Percentiles rank a stretch among this genome's conserved stretches.
phyloP scores from a whole-genome alignment of 73 alveolate genomes.

The Paramecium pentaurelia region DNA sequence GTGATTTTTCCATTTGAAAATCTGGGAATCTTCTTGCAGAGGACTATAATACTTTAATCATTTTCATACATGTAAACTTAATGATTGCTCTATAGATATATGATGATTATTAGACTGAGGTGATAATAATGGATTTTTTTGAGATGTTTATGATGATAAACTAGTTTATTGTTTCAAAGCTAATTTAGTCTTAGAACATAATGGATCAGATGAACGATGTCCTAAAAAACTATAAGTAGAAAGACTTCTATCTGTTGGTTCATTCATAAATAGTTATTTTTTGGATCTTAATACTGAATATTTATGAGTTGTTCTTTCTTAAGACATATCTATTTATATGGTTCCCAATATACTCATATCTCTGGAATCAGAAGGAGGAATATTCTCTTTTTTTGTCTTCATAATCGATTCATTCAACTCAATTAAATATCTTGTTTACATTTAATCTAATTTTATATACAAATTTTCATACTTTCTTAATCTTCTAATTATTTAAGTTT shows the following conservation, averaged over 20 bases:
- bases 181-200: neutral
- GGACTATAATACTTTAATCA: neutral
- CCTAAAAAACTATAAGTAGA: slow-evolving; percentile 1
- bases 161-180: neutral
- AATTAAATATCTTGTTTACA: neutral
- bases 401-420: neutral
- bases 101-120: neutral
- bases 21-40: slow-evolving; percentile 13
- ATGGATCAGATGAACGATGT: neutral
- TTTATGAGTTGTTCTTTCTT: neutral
- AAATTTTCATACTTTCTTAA: neutral
- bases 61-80: neutral
- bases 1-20: neutral
- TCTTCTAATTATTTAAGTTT: neutral
- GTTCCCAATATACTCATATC: neutral
- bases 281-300: neutral
- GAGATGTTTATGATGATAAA: neutral
- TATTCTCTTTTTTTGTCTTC: neutral
- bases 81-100: neutral
- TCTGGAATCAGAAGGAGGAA: neutral
- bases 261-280: neutral
- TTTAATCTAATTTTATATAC: neutral
- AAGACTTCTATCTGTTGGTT: slow-evolving; percentile 5
- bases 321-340: neutral
- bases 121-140: neutral